These are phyloP conservation scores for Sphagnum fallax DNA, from an alignment of 228 moss, liverwort and hornwort genomes.

Conservation along the genomic window DNA sequence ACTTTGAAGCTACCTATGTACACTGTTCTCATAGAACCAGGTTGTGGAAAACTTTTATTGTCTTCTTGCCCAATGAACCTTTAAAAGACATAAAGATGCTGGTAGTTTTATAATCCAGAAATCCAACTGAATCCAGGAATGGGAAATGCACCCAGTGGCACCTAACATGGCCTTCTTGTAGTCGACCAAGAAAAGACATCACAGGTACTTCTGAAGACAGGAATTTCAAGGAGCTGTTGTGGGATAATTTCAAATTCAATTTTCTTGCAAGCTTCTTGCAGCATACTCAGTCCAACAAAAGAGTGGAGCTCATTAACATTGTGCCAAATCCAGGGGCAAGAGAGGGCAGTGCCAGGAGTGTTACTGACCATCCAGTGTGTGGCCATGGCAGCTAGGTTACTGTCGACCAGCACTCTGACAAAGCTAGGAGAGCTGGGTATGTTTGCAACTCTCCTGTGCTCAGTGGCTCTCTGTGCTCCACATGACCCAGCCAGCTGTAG, in stretches of 20 bases:
- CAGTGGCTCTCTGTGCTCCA: no score
- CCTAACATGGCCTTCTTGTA: neutral
- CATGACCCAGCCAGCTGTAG: no score
- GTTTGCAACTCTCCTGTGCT: slow-evolving; percentile 5
- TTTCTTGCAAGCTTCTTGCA: neutral
- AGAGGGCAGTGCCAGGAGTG: neutral
- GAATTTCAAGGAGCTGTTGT: neutral
- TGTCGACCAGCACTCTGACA: slow-evolving; percentile 30
- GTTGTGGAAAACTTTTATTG: no score
- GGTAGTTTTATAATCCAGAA: no score
- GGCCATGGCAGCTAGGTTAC: slow-evolving; percentile 40
- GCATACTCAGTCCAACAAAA: neutral
- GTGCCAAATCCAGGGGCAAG: neutral
- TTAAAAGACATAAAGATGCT: no score
- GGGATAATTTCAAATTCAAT: neutral
- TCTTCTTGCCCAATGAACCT: no score
- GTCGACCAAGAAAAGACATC: neutral
- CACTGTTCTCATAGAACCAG: no score
- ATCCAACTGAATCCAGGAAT: no score
- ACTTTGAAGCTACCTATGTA: no score
- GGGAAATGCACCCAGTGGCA: neutral
- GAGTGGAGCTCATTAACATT: neutral
- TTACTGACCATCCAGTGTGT: slow-evolving; percentile 37
- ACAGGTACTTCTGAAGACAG: neutral
- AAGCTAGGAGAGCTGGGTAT: slow-evolving; percentile 28